Conservation (phyloP, 148 eudicot genomes). For the Drosera capensis region DNA sequence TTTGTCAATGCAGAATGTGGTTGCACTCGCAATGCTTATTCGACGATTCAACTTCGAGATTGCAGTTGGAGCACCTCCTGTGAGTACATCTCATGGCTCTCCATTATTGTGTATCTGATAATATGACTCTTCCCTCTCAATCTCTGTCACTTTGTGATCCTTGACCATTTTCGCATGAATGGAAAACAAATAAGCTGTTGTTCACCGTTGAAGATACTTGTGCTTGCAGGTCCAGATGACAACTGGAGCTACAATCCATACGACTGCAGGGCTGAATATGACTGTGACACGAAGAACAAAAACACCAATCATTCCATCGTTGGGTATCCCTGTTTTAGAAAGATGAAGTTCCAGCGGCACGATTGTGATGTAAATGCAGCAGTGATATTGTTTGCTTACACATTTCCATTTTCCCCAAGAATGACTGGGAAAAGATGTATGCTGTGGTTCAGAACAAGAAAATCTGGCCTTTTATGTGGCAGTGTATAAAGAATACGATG, state of each 20-base stretch:
- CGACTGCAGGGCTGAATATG: conserved; percentile 83
- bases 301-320: conserved; percentile 23
- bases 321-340: conserved; percentile 27
- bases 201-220: neutral
- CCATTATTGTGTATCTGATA: neutral
- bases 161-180: neutral
- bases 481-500: too few species aligned
- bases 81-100: conserved; percentile 19
- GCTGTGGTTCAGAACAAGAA: too few species aligned
- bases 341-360: conserved; percentile 19
- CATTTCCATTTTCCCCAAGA: too few species aligned
- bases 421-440: too few species aligned
- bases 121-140: neutral
- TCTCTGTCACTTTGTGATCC: neutral
- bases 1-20: conserved; percentile 44
- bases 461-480: too few species aligned
- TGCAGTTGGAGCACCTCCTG: conserved; percentile 91
- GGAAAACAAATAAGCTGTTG: neutral
- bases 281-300: conserved; percentile 43
- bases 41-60: conserved; percentile 75
- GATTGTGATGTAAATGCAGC: neutral
- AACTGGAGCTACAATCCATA: conserved; percentile 96
- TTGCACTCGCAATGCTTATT: conserved; percentile 87
- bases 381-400: too few species aligned
- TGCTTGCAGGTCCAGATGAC: conserved; percentile 76